A percentile compares a stretch with the other conserved stretches of the same genome.
These are phyloP conservation scores for Silene noctiflora DNA, from an alignment of 179 eudicot genomes.

Conservation along the genomic window DNA sequence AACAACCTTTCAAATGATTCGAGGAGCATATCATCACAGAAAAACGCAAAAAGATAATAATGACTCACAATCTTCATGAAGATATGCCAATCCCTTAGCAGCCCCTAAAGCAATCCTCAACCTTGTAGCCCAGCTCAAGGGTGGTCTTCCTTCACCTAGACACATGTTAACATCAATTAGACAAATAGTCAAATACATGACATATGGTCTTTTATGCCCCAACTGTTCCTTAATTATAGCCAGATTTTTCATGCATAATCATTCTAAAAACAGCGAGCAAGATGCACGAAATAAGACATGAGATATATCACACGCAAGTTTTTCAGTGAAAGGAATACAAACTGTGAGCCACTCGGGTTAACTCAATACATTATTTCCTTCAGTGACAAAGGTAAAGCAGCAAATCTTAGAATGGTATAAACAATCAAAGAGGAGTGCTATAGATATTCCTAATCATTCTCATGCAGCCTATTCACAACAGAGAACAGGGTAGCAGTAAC, in stretches of 20 bases:
- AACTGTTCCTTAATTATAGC: not conserved
- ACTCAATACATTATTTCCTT: not conserved
- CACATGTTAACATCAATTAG: constrained; percentile 4
- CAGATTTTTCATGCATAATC: not conserved
- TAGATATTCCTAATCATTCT: too few species aligned
- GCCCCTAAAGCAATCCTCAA: constrained; percentile 70
- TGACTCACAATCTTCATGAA: constrained; percentile 86
- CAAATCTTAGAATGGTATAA: too few species aligned
- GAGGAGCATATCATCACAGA: too few species aligned
- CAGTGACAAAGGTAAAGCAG: not conserved
- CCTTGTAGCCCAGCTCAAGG: constrained; percentile 66
- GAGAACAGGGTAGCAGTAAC: not conserved
- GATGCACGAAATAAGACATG: not conserved
- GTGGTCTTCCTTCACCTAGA: constrained; percentile 55
- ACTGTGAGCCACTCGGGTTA: not conserved
- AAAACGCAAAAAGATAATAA: too few species aligned
- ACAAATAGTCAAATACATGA: not conserved
- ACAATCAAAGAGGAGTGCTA: not conserved
- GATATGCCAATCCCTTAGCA: constrained; percentile 79
- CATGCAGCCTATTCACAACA: not conserved
- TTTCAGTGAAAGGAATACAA: not conserved
- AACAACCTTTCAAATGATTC: constrained; percentile 7
- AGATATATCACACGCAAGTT: not conserved
- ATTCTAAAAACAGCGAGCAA: not conserved
- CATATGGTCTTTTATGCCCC: not conserved